Evolutionary conservation across 1,139 yeast genomes (phyloP).

Genomic region (Lodderomyces jiufengensis): DNA sequence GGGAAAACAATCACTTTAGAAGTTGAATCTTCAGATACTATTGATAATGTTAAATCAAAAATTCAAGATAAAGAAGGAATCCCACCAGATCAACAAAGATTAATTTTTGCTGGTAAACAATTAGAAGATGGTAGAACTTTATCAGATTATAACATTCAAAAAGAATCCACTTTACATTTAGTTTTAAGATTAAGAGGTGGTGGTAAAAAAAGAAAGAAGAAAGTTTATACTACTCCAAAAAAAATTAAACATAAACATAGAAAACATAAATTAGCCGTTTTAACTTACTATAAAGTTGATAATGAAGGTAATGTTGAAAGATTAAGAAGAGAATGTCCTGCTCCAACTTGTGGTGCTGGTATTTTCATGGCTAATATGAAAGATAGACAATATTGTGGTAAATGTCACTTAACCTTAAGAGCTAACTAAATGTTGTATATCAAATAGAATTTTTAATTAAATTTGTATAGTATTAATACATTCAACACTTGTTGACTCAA

Average conservation of each 20-base stretch:
- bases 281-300: slow-evolving; percentile 99
- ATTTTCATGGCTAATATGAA: slow-evolving; percentile 99
- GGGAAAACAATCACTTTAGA: slow-evolving; percentile 99
- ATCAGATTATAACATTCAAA: slow-evolving; percentile 99
- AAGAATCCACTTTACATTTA: slow-evolving; percentile 97
- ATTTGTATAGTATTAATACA: slow-evolving; percentile 6
- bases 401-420: slow-evolving; percentile 95
- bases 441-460: neutral
- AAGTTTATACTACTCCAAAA: slow-evolving; percentile 99
- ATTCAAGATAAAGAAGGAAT: slow-evolving; percentile 99
- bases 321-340: slow-evolving; percentile 98
- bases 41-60: slow-evolving; percentile 98
- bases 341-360: slow-evolving; percentile 96
- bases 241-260: slow-evolving; percentile 99
- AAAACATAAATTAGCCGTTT: slow-evolving; percentile 98
- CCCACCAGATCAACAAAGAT: slow-evolving; percentile 99
- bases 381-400: slow-evolving; percentile 99
- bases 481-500: neutral
- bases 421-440: slow-evolving; percentile 33
- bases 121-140: slow-evolving; percentile 99
- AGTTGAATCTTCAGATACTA: slow-evolving; percentile 98
- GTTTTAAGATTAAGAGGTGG: slow-evolving; percentile 99
- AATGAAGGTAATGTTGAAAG: slow-evolving; percentile 98
- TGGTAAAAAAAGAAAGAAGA: slow-evolving; percentile 99
- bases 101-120: slow-evolving; percentile 99